Conservation (phyloP, 345 rosid species). For the Eucalyptus grandis region DNA sequence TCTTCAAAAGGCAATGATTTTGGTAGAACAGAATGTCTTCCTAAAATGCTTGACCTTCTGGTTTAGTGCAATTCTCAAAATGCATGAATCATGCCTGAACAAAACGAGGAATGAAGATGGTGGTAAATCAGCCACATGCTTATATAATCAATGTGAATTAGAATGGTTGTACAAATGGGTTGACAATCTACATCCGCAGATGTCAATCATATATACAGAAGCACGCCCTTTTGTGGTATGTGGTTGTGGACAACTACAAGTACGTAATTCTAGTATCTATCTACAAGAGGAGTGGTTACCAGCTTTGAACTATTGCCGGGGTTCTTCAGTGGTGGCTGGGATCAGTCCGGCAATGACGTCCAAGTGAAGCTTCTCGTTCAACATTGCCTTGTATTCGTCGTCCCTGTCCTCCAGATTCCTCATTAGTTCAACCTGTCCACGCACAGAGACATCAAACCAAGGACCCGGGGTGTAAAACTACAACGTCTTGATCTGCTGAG, state of each 20-base stretch:
- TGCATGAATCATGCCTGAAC: neutral
- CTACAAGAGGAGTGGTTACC: neutral
- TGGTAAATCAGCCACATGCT: neutral
- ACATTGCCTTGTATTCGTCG: constrained; percentile 31
- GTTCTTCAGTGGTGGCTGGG: constrained; percentile 3
- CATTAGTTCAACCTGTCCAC: constrained; percentile 61
- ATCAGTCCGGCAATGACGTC: constrained; percentile 36
- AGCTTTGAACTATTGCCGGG: neutral
- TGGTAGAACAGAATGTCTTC: neutral
- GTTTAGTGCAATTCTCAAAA: neutral
- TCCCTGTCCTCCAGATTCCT: constrained; percentile 61
- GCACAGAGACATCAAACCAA: neutral
- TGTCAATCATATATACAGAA: neutral
- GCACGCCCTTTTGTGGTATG: neutral
- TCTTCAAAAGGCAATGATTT: neutral
- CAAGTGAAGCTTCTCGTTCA: constrained; percentile 59
- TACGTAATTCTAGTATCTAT: neutral
- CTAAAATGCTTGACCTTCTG: neutral
- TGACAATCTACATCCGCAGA: neutral
- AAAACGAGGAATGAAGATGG: neutral
- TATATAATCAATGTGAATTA: neutral
- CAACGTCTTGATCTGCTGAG: neutral
- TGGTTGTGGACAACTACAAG: neutral
- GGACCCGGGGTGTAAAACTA: too few relatives aligned
- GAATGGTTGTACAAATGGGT: neutral